phyloP scores from a whole-genome alignment of 176 grass and related monocot species.

The maize (Zea mays) region DNA sequence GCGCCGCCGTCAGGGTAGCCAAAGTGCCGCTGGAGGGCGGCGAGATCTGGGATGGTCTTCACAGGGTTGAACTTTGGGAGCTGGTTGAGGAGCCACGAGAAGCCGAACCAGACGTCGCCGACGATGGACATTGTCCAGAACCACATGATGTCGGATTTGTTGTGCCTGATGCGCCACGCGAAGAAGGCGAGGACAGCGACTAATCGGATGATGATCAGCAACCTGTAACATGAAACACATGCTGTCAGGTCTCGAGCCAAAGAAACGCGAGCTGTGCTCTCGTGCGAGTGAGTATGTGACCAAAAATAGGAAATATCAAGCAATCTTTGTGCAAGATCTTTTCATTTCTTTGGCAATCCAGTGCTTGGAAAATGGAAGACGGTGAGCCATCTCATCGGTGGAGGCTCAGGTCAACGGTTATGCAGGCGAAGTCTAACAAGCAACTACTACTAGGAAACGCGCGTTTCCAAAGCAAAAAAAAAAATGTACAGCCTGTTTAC shows the following conservation, averaged over 20 bases:
- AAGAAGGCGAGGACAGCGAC: slow-evolving; percentile 33
- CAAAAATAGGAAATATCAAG: not conserved
- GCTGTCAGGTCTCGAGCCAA: not conserved
- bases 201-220: slow-evolving; percentile 2
- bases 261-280: not conserved
- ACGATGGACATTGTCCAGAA: slow-evolving; percentile 31
- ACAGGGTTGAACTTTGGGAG: slow-evolving; percentile 36
- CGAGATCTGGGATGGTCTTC: slow-evolving; percentile 14
- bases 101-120: slow-evolving; percentile 27
- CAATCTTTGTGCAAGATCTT: not conserved
- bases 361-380: not conserved
- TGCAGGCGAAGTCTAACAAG: too few species aligned
- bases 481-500: too few species aligned
- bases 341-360: not conserved
- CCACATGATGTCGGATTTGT: slow-evolving; percentile 31
- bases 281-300: not conserved
- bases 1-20: not conserved
- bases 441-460: too few species aligned
- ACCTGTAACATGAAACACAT: not conserved
- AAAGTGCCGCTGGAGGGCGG: slow-evolving; percentile 1
- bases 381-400: too few species aligned
- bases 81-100: slow-evolving; percentile 37
- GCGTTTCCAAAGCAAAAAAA: too few species aligned
- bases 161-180: slow-evolving; percentile 33
- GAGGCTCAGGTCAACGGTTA: too few species aligned